Percentiles rank a stretch among this genome's conserved stretches.
Evolutionary conservation across 1,139 yeast genomes (phyloP).

Genomic region (Kodamaea fungicola): DNA sequence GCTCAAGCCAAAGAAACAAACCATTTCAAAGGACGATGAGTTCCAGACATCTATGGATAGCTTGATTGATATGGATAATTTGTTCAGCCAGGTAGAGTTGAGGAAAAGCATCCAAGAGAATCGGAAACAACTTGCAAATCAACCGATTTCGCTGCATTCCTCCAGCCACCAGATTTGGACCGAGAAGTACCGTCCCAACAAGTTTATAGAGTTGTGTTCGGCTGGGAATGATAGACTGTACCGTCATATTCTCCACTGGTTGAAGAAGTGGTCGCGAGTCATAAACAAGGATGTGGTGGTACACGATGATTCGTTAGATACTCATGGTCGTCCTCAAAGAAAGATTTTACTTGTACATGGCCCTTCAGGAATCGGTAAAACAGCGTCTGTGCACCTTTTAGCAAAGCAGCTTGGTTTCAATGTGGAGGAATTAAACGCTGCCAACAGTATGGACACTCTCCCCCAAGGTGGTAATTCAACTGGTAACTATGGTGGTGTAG

Average conservation of each 20-base stretch:
- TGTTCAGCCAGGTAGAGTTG: constrained; percentile 28
- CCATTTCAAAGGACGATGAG: too few relatives aligned
- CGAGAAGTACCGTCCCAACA: constrained; percentile 80
- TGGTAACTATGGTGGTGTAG: constrained; percentile 18
- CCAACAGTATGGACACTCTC: constrained; percentile 55
- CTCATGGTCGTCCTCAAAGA: constrained; percentile 65
- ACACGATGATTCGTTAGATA: constrained; percentile 39
- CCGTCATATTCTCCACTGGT: constrained; percentile 71
- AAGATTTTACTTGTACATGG: constrained; percentile 79
- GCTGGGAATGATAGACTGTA: constrained; percentile 82
- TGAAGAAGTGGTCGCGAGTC: constrained; percentile 72
- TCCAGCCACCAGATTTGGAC: constrained; percentile 47
- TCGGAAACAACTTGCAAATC: constrained; percentile 8
- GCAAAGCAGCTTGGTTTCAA: constrained; percentile 82
- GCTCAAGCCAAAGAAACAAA: constrained; percentile 15
- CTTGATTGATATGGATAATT: constrained; percentile 27
- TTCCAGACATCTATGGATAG: too few relatives aligned
- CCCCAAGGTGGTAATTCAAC: constrained; percentile 34
- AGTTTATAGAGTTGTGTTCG: constrained; percentile 58
- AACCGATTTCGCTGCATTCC: neutral
- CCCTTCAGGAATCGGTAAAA: constrained; percentile 95
- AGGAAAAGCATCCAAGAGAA: constrained; percentile 21
- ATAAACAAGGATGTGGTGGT: constrained; percentile 48
- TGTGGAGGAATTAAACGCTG: constrained; percentile 83
- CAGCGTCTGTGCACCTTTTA: constrained; percentile 81